Conservation (phyloP, 2,329 filamentous ascomycete genomes). For the Hypoxylon sp. region DNA sequence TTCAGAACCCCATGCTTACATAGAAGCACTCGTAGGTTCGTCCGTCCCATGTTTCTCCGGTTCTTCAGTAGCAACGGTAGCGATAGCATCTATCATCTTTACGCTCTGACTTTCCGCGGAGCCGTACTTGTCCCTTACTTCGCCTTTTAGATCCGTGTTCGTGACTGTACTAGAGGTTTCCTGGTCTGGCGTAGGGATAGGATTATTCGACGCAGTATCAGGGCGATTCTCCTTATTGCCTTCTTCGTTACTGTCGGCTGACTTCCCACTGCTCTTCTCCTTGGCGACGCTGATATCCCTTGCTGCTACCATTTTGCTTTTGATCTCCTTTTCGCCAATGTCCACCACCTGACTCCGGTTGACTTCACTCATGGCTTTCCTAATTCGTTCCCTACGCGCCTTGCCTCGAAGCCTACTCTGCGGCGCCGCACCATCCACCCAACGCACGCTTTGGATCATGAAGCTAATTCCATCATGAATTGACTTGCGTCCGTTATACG, state of each 20-base stretch:
- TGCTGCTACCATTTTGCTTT: conserved; percentile 40
- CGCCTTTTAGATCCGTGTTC: conserved; percentile 8
- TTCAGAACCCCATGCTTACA: not conserved
- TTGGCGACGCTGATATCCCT: conserved; percentile 46
- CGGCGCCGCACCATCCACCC: conserved; percentile 80
- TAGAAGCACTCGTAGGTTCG: conserved; percentile 16
- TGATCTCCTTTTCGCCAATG: conserved; percentile 47
- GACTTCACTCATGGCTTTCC: conserved; percentile 67
- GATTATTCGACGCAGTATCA: not conserved
- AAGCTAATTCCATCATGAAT: conserved; percentile 90
- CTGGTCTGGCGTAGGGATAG: conserved; percentile 5
- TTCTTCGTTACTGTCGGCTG: conserved; percentile 44
- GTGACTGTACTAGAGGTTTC: conserved; percentile 5
- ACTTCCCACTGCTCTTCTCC: conserved; percentile 46
- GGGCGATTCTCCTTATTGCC: conserved; percentile 64
- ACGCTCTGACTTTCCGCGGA: conserved; percentile 23
- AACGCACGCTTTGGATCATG: conserved; percentile 83
- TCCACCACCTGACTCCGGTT: conserved; percentile 56
- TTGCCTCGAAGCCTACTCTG: conserved; percentile 69
- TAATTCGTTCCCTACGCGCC: conserved; percentile 68
- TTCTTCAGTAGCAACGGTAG: conserved; percentile 4
- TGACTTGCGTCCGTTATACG: conserved; percentile 56
- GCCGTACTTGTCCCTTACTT: conserved; percentile 27
- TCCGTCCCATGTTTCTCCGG: not conserved
- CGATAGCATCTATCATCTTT: conserved; percentile 18